These are phyloP conservation scores for Xylaria curta DNA, from an alignment of 495 filamentous ascomycete species.

Conservation along the genomic window DNA sequence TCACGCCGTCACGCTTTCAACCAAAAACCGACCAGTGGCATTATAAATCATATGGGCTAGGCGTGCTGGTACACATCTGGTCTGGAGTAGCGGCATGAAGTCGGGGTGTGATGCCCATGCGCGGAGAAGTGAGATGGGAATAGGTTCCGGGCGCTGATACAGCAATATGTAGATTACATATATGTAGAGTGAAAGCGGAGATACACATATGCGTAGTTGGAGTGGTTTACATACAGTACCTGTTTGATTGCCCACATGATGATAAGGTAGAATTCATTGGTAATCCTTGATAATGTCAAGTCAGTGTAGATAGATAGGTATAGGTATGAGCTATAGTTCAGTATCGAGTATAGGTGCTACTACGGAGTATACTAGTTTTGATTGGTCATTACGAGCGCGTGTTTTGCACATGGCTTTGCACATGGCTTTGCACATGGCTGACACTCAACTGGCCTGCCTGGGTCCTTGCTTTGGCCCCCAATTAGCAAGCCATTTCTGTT, in stretches of 20 bases:
- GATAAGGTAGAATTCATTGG: not conserved
- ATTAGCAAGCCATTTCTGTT: too few species aligned
- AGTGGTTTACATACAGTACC: too few species aligned
- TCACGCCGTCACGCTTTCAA: not conserved
- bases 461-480: too few species aligned
- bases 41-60: constrained; percentile 1
- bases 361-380: too few species aligned
- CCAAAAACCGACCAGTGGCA: not conserved
- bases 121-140: not conserved
- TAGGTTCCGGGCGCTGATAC: not conserved
- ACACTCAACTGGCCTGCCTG: too few species aligned
- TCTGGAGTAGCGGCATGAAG: not conserved
- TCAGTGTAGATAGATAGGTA: not conserved
- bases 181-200: not conserved
- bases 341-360: too few species aligned
- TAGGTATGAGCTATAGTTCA: not conserved
- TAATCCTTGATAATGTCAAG: not conserved
- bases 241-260: constrained; percentile 8
- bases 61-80: not conserved
- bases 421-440: too few species aligned
- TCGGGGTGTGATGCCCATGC: not conserved
- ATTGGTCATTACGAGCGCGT: too few species aligned
- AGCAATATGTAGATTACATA: not conserved
- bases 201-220: not conserved
- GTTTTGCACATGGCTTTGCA: too few species aligned